Evolutionary conservation across 352 stramenopile genomes (phyloP).

Genomic region (Globisporangium ultimum): DNA sequence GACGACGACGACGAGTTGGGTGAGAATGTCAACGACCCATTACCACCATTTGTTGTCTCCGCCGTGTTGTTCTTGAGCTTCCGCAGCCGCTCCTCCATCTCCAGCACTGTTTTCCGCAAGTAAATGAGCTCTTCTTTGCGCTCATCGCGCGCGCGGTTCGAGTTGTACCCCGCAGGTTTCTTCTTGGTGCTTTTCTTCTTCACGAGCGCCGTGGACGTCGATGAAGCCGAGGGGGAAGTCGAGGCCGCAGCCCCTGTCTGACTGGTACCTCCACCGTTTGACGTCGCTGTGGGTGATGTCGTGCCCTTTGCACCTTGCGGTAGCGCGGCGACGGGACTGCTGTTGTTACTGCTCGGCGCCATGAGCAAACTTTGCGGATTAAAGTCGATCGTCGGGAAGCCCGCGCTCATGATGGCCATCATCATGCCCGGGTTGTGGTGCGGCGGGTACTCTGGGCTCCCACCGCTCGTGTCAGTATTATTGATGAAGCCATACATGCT

Average conservation of each 20-base stretch:
- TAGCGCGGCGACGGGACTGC: background rate
- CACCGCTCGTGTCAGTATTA: no score
- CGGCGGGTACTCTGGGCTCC: conserved; percentile 5
- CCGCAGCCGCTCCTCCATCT: conserved; percentile 32
- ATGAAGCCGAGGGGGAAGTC: background rate
- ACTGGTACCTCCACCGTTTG: background rate
- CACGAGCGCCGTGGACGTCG: conserved; percentile 8
- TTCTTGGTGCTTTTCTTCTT: conserved; percentile 35
- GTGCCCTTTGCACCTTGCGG: background rate
- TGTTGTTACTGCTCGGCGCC: conserved; percentile 4
- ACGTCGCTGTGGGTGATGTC: conserved; percentile 21
- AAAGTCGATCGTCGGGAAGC: conserved; percentile 12
- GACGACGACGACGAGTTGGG: conserved; percentile 7
- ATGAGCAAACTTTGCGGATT: conserved; percentile 15
- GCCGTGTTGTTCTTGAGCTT: conserved; percentile 25
- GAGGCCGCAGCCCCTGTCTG: no score
- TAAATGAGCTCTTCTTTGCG: conserved; percentile 71
- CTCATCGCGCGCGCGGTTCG: conserved; percentile 51
- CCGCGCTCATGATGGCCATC: conserved; percentile 18
- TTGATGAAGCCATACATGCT: background rate
- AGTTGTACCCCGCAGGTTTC: conserved; percentile 40
- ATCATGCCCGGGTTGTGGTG: conserved; percentile 16
- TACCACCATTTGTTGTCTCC: no score
- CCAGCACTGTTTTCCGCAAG: conserved; percentile 50
- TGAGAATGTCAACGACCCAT: background rate